phyloP scores from a whole-genome alignment of 805 yeast species.

The Zygotorulaspora chibaensis region DNA sequence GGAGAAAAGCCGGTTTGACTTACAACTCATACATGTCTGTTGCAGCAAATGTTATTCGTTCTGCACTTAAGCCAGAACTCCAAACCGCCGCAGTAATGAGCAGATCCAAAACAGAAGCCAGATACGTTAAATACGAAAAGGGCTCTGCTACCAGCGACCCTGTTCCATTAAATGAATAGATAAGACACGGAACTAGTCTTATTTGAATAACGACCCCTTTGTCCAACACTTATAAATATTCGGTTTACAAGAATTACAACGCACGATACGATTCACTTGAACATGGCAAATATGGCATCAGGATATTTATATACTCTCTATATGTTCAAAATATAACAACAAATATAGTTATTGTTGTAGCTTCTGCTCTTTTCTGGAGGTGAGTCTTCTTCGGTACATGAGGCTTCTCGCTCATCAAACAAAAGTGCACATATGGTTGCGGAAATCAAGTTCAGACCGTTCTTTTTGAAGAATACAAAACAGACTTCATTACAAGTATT shows the following conservation, averaged over 20 bases:
- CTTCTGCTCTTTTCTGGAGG: no score
- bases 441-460: no score
- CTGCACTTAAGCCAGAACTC: slow-evolving; percentile 80
- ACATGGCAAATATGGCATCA: no score
- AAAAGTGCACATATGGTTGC: no score
- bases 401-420: no score
- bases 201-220: neutral
- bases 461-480: no score
- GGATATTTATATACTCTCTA: no score
- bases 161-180: slow-evolving; percentile 31
- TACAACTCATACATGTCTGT: slow-evolving; percentile 84
- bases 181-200: neutral
- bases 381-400: no score
- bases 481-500: no score
- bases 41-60: slow-evolving; percentile 85
- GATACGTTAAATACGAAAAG: slow-evolving; percentile 63
- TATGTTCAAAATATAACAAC: no score
- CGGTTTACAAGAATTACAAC: neutral
- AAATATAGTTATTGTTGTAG: no score
- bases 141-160: slow-evolving; percentile 50
- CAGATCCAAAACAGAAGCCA: slow-evolving; percentile 72
- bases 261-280: no score
- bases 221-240: neutral
- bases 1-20: slow-evolving; percentile 67
- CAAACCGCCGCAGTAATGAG: slow-evolving; percentile 63